phyloP scores from a whole-genome alignment of 169 alveolate species.

The Babesia sp. region DNA sequence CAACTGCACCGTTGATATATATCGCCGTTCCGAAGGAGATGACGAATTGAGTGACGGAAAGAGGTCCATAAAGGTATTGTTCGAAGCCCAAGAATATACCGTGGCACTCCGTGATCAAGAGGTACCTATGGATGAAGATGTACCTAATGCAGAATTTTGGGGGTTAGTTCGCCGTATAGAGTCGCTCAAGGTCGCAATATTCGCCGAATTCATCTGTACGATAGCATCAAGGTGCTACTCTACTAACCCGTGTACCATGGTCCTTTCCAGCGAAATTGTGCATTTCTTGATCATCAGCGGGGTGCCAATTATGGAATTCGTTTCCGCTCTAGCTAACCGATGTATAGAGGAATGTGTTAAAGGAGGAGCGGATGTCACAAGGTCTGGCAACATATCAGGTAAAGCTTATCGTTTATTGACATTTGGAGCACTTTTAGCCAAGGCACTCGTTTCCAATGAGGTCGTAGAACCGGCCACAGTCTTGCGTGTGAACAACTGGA shows the following conservation, averaged over 20 bases:
- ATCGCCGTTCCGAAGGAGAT: neutral
- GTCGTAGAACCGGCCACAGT: neutral
- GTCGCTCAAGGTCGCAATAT: slow-evolving; percentile 15
- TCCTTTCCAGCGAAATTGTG: slow-evolving; percentile 18
- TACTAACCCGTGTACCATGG: slow-evolving; percentile 37
- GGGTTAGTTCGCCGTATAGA: slow-evolving; percentile 23
- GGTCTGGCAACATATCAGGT: slow-evolving; percentile 28
- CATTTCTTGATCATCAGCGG: slow-evolving; percentile 1
- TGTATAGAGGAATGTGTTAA: slow-evolving; percentile 31
- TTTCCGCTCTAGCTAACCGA: neutral
- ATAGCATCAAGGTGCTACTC: slow-evolving; percentile 27
- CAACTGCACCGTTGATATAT: neutral
- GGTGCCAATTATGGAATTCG: slow-evolving; percentile 16
- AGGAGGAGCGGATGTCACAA: slow-evolving; percentile 3
- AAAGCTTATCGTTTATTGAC: slow-evolving; percentile 24
- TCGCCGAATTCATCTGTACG: slow-evolving; percentile 37
- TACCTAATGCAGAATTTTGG: slow-evolving; percentile 29
- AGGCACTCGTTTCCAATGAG: slow-evolving; percentile 13
- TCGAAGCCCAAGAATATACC: slow-evolving; percentile 9
- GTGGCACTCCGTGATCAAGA: neutral
- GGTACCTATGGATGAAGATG: neutral
- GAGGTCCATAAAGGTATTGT: neutral
- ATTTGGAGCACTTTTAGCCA: slow-evolving; percentile 18
- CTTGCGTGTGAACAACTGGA: slow-evolving; percentile 28
- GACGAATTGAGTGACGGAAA: neutral